Evolutionary conservation across 2,329 filamentous ascomycete species (phyloP), one percentile per base, ranked within the genome.

Genomic region (Emericellopsis atlantica): DNA sequence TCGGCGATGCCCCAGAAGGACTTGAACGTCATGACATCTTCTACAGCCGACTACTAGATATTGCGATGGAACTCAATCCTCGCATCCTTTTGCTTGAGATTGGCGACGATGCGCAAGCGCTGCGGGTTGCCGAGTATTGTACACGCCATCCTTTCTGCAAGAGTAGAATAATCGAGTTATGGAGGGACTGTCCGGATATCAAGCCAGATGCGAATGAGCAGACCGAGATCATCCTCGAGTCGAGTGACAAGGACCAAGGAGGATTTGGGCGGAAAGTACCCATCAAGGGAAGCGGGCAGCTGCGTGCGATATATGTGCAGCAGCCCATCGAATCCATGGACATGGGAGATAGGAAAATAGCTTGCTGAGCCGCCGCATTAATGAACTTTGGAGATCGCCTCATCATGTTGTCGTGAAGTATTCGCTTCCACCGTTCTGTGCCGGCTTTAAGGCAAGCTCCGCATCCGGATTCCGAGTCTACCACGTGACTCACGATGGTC

Each of bases 1-100:
- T 62, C 4, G 49, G 54, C 10, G 40, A 48, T 15, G 16, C 36
- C 9, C 58, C 62, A 4, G 22, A 43, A 10, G 49, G 50, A 9
- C 64, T 62, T 48, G 43, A 48, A 6, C 54, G 52, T 33, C 66
- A 70, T 43, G 65, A 78, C 40, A 58, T 73, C 2, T 92, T 92
- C 55, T 92, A 92, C 52, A 69, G 70, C 3, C 66, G 71, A 6
- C 60, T 92, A 1, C 56, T 88, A 2, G 58, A 71, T 0, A 58
- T 84, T 9, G 75, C 76, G 0, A 44, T 53, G 2, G 40, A 57
- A 1, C 52, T 78, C 5, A 50, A 62, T 16, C 70, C 80, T 0
- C 71, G 67, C 36, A 51, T 81, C 7, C 54, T 84, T 9, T 56
- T 86, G 1, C 68, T 89, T 46, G 86, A 93, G 57, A 72, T 90